These are phyloP conservation scores for Aspergillus terreus DNA, from an alignment of 2,329 filamentous ascomycete species.

Conservation along the genomic window DNA sequence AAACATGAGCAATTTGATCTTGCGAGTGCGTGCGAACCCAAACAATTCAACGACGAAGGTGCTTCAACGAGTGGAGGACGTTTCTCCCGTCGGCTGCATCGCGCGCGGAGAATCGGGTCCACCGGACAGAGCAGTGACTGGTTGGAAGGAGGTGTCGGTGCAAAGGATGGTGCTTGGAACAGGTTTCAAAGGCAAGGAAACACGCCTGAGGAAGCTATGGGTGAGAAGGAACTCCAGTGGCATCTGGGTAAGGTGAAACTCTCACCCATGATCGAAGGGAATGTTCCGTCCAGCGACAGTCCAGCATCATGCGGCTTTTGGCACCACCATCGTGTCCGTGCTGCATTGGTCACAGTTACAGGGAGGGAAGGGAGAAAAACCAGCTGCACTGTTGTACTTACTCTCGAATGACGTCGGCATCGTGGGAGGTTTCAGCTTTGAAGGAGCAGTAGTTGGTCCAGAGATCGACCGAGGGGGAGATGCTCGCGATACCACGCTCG, in stretches of 20 bases:
- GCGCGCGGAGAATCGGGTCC: conserved; percentile 29
- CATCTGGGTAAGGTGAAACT: conserved; percentile 57
- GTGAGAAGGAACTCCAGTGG: conserved; percentile 48
- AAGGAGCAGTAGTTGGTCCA: conserved; percentile 98
- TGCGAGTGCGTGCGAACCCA: conserved; percentile 32
- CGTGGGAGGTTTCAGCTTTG: conserved; percentile 96
- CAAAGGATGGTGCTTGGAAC: conserved; percentile 24
- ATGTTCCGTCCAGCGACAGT: conserved; percentile 33
- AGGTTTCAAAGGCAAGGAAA: conserved; percentile 41
- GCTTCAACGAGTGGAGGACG: conserved; percentile 24
- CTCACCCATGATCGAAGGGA: conserved; percentile 56
- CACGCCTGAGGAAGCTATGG: conserved; percentile 49
- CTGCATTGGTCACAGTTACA: conserved; percentile 43
- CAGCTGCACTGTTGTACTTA: conserved; percentile 69
- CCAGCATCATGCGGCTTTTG: conserved; percentile 31
- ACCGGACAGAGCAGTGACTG: conserved; percentile 25
- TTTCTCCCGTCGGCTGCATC: conserved; percentile 29
- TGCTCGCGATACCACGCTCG: conserved; percentile 89
- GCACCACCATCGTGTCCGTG: conserved; percentile 34
- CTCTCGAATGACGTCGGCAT: conserved; percentile 95
- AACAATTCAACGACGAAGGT: conserved; percentile 38
- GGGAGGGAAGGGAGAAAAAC: conserved; percentile 62
- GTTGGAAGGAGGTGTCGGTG: conserved; percentile 25
- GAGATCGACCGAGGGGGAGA: conserved; percentile 88
- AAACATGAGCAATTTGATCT: conserved; percentile 39